These are phyloP conservation scores for Clonostachys chloroleuca DNA, from an alignment of 2,329 filamentous ascomycete genomes.

Conservation along the genomic window DNA sequence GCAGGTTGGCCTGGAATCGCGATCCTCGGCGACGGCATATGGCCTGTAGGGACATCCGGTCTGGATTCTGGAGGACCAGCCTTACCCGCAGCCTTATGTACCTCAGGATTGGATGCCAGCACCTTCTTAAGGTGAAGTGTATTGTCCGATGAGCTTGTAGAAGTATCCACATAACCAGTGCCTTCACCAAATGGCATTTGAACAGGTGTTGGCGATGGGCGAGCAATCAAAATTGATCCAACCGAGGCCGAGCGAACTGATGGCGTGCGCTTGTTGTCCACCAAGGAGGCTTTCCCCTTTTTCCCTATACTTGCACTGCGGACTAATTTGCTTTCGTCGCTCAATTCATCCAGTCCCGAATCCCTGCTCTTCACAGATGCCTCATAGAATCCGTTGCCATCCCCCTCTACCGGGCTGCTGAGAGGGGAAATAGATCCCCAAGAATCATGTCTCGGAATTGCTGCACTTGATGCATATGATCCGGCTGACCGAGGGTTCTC, in stretches of 20 bases:
- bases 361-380: slow-evolving; percentile 41
- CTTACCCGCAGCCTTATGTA: too few relatives aligned
- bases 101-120: too few relatives aligned
- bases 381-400: slow-evolving; percentile 42
- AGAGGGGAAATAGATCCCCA: slow-evolving; percentile 34
- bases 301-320: slow-evolving; percentile 59
- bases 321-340: slow-evolving; percentile 54
- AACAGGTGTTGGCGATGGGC: slow-evolving; percentile 27
- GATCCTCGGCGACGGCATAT: background rate
- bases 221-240: background rate
- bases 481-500: slow-evolving; percentile 56
- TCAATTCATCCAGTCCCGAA: slow-evolving; percentile 37
- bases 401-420: slow-evolving; percentile 25
- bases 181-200: slow-evolving; percentile 34
- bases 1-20: background rate
- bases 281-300: slow-evolving; percentile 51
- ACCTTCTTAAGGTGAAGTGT: background rate
- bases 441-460: slow-evolving; percentile 66
- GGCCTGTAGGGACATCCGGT: background rate
- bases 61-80: background rate
- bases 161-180: slow-evolving; percentile 40
- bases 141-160: slow-evolving; percentile 34
- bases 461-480: slow-evolving; percentile 69
- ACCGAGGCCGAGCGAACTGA: slow-evolving; percentile 3
- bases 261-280: slow-evolving; percentile 27